Base-by-base conservation (phyloP, 129 eudicot genomes). In the Chrysanthemum makinoi region DNA sequence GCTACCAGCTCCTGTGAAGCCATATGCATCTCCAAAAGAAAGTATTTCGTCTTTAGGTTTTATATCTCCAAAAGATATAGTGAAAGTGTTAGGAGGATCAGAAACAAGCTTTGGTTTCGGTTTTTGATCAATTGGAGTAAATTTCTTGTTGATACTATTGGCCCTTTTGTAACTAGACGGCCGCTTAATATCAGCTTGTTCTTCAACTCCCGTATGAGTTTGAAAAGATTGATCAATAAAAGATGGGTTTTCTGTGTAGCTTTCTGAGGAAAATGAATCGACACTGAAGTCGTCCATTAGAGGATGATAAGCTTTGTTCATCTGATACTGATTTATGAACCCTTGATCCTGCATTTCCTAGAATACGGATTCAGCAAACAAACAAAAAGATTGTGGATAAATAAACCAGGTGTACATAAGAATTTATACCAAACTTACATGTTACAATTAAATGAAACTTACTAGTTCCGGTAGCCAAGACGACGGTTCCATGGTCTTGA, bases 261-360 rank as follows among this genome's bases (percentile, higher is more conserved):
- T 78, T 70, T 78, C 82, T 48, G 82, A 78, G 17, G 82, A 78
- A 72, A 78, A 78, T 17, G 82, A 78, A 64, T 78, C 82, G 48
- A 78, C 82, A 30, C 82, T 78, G 48, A 78, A 78, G 64, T 78
- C 82, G 35, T 78, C 82, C 77, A 78, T 78, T 33, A 78, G 60
- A 71, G 48, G 82, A 46, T 71, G 77, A 78, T 78, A 78, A 55
- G 82, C 77, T 78, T 57, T 78, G 71, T 64, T 78, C 77, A 78
- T 78, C 62, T 78, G 82, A 72, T 71, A 78, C 49, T 78, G 82
- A 71, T 78, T 71, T 72, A 71, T 55, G 73, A 78, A 78, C 68
- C 82, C 82, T 78, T 78, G 82, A 65, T 71, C 82, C 65, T 78
- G 82, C 77, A 78, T 78, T 65, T 78, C 82, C 82, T 78, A 30